These are phyloP conservation scores for Daldinia vernicosa DNA, from an alignment of 495 filamentous ascomycete species.

Conservation along the genomic window DNA sequence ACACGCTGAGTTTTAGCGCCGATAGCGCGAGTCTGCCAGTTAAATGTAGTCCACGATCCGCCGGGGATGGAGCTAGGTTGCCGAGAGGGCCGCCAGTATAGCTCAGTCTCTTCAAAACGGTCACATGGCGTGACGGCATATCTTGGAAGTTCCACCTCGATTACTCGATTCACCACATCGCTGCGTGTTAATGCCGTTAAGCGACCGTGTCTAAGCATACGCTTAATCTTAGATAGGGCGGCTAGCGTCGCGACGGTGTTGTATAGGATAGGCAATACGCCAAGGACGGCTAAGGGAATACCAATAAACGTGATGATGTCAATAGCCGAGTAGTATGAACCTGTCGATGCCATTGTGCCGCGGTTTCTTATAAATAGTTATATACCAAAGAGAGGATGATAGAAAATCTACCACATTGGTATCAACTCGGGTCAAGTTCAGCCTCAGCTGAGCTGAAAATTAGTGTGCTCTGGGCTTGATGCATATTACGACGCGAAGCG, in stretches of 20 bases:
- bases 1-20: constrained; percentile 67
- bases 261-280: constrained; percentile 74
- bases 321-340: constrained; percentile 44
- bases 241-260: constrained; percentile 63
- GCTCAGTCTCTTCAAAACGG: constrained; percentile 56
- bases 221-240: constrained; percentile 65
- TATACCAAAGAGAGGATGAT: neutral
- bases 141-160: constrained; percentile 71
- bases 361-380: neutral
- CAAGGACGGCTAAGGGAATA: constrained; percentile 70
- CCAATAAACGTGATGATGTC: constrained; percentile 65
- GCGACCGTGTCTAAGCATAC: constrained; percentile 61
- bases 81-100: constrained; percentile 65
- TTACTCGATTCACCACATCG: constrained; percentile 69
- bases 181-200: constrained; percentile 66
- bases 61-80: constrained; percentile 62
- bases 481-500: constrained; percentile 15
- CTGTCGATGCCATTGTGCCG: constrained; percentile 28
- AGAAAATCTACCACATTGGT: neutral
- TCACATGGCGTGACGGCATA: constrained; percentile 69
- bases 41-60: constrained; percentile 70
- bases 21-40: constrained; percentile 69
- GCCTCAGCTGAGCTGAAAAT: constrained; percentile 29
- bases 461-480: constrained; percentile 7
- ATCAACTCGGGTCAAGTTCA: constrained; percentile 6